Evolutionary conservation across 495 filamentous ascomycete genomes (phyloP), one percentile per base, ranked within the genome.

Genomic region (Paragyromitra xinjiangensis): DNA sequence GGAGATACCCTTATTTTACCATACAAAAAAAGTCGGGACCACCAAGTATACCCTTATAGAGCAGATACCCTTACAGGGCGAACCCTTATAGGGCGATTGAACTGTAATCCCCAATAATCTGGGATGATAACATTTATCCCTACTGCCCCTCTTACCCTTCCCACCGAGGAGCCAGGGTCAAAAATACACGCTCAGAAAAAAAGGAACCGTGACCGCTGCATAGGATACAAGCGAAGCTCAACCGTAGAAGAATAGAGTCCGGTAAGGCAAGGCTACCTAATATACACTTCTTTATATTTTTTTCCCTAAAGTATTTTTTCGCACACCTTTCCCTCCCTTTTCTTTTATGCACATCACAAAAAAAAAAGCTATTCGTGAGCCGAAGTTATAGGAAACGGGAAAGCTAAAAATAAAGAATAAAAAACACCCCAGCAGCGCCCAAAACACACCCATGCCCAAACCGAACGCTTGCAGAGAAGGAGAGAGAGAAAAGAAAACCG

Each of bases 311-410:
- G 29, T 40, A 40, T 34, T 40, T 8, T 29, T 58, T 58, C 11
- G 19, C 58, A 39, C 34, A 8, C 6, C 61, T 4, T 6, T 2
- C n/a, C 2, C n/a, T 12, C 16, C 24, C 7, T 61, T 61, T 37
- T 61, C 16, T 37, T 14, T 58, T 58, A 58, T 58, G 55, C 55
- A 39, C 39, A 37, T 29, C 56, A 61, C 34, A 44, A 44, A 61
- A 62, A 51, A 59, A 59, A 16, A 82, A 50, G 85, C 85, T 85
- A 86, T 85, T 79, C 81, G 82, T 79, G 73, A 71, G 76, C 69
- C 63, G 69, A 39, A 24, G 64, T 1, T 16, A 34, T 34, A 34
- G 29, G 29, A 34, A 51, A 51, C n/a, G n/a, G 12, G 48, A 51
- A 16, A 67, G 26, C n/a, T 6, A 16, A 56, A 56, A 11, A 56